Evolutionary conservation across 495 filamentous ascomycete species (phyloP), one percentile per base, ranked within the genome.

Genomic region (Penicillium desertorum): DNA sequence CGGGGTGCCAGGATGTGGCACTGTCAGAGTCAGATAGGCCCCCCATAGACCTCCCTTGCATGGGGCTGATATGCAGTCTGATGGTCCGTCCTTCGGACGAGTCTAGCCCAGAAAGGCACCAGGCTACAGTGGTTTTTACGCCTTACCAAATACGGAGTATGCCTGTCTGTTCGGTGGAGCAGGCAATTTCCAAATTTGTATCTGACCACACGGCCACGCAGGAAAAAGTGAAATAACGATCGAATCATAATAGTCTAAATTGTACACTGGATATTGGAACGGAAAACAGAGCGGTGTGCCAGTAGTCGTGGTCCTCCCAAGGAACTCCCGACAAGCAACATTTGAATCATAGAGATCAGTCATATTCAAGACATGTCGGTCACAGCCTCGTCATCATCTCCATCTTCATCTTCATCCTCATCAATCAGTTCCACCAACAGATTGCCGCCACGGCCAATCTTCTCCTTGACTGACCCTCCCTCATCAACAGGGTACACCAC

Each of bases 391-490:
- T 61, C 66, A 17, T 62, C 62, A 29, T 68, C 78, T 6, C 60
- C 62, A 29, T 69, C 64, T 17, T 64, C 69, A 19, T 80, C 78
- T 5, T 79, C 82, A 12, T 84, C 81, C 11, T 84, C 83, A 6
- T 83, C 74, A 41, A 82, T 82, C 5, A 75, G 73, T 64, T 98
- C 94, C 3, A 96, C 92, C 20, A 98, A 86, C 25, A 98, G 73
- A 72, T 92, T 98, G 1, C 87, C 92, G 53, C 88, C 93, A 52
- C 87, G 81, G 32, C 92, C 92, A 58, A 98, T 83, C 60, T 83
- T 83, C 37, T 88, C 83, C 14, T 75, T 78, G 50, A 96, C 81
- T 11, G 81, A 86, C 1, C 82, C 83, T 0, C 80, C 81, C 10
- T 76, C 77, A 34, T 85, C 79, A 17, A 91, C 76, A 37, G 87